phyloP scores from a whole-genome alignment of 192 early-diverging fungal species.

The Haplosporangium gracile region DNA sequence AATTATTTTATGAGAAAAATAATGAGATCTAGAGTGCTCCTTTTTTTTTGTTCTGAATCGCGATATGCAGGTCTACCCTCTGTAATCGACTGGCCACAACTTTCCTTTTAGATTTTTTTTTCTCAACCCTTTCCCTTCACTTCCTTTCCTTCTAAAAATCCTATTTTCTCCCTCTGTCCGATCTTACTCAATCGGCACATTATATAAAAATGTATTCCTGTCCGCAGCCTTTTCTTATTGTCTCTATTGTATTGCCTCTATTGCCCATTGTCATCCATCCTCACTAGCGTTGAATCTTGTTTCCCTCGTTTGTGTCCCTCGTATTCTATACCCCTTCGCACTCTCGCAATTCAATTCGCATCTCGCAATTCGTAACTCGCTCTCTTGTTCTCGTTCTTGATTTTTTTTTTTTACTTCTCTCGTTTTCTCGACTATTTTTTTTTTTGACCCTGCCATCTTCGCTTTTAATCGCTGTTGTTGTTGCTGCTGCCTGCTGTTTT shows the following conservation, averaged over 20 bases:
- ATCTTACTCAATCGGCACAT: not conserved
- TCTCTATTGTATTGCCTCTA: not conserved
- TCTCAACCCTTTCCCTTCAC: not conserved
- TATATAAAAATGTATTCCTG: not conserved
- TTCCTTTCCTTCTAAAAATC: not conserved
- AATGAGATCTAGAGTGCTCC: slow-evolving; percentile 2
- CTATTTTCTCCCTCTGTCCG: not conserved
- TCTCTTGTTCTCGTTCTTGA: too few relatives aligned
- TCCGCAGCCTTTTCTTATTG: not conserved
- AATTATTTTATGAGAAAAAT: not conserved
- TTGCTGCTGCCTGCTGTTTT: not conserved
- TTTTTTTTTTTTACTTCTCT: too few relatives aligned
- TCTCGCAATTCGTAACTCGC: too few relatives aligned
- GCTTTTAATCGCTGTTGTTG: too few relatives aligned
- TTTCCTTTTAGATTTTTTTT: not conserved
- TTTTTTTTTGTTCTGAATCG: not conserved
- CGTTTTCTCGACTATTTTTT: too few relatives aligned
- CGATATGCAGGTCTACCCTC: not conserved
- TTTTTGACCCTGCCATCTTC: too few relatives aligned
- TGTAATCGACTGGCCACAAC: not conserved
- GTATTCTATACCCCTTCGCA: too few relatives aligned
- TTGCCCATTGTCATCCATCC: too few relatives aligned
- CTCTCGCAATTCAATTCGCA: too few relatives aligned
- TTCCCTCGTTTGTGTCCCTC: too few relatives aligned
- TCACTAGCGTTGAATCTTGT: too few relatives aligned